Evolutionary conservation across 176 grass and related monocot species (phyloP), one percentile per base, ranked within the genome.

Genomic region (Guadua angustifolia): DNA sequence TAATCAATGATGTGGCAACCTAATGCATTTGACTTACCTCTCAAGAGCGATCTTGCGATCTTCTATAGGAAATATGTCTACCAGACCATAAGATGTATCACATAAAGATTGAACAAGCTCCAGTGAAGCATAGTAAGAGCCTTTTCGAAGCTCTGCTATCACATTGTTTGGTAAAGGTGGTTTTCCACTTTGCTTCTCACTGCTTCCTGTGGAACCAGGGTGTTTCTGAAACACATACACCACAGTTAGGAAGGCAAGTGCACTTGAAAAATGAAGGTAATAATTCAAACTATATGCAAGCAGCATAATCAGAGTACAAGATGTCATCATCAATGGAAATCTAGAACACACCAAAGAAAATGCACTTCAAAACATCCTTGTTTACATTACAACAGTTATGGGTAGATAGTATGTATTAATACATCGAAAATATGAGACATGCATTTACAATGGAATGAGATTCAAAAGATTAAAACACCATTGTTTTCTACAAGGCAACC

Each of bases 1-100:
- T n/a, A 63, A 73, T 53, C 42, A 83, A 40, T 25, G 49, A 1
- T 69, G 35, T 75, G 49, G 33, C 53, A 85, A 76, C 56, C 7
- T 79, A 87, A 62, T 77, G 66, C 6, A 65, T 59, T 43, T 49
- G 2, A 55, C 73, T 64, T 84, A 95, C 96, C 93, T 99, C 96
- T 50, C 88, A 16, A 99, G 90, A 59, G 96, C 93, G 87, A 91
- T 90, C 88, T 99, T 95, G 73, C 96, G 96, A 88, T 99, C 96
- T 79, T 99, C 96, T 70, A 95, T 78, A 59, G 93, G 96, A 79
- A 95, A 99, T 79, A 99, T 94, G 81, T 99, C 93, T 60, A 99
- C 93, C 46, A 99, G 81, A 15, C 93, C 93, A 89, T 95, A 99
- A 19, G 96, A 99, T 86, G 93, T 95, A 62, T 99, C 96, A 73